Base-by-base conservation (phyloP, 31 red algal genomes). In the Odonthalia washingtoniensis region DNA sequence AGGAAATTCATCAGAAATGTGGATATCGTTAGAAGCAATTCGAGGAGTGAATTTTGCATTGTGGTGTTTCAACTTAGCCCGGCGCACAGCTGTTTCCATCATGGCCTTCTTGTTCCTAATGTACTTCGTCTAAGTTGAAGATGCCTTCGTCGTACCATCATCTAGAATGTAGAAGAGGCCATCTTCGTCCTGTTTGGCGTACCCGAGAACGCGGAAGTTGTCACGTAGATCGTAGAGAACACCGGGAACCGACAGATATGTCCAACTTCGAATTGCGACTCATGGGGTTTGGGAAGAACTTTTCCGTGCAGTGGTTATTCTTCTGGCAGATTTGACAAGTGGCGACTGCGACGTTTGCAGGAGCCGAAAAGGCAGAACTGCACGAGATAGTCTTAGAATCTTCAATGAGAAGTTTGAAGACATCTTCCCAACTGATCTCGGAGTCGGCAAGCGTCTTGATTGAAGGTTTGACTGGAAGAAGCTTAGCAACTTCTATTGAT, bases 401-500 rank as follows among this genome's bases (percentile, higher is more conserved):
- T 5, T 78, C 84, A 4, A 87, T 28, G 18, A 87, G 5, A 14
- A 57, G 37, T 16, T 46, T 31, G 1, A 74, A 57, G 2, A 87
- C 84, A 34, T 24, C 49, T 46, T 87, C 69, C 84, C 84, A 87
- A 24, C 52, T 77, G 2, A 46, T 30, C 28, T 76, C 68, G 0
- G 65, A 18, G 18, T 74, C 27, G 33, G 84, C 39, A 0, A 87
- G 69, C 1, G 72, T 87, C 46, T 87, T 87, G 72, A 87, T 67
- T 24, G 84, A 70, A 14, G 84, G 72, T 21, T 44, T 76, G 52
- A 77, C 32, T 30, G 72, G 72, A 33, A 64, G 49, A 0, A 87
- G 60, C 32, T 77, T 3, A 17, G n/a, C 31, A 36, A 64, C 84
- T 44, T 52, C 44, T 44, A 87, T 68, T 38, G 84, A 77, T 2